Evolutionary conservation across 345 rosid species (phyloP).

Genomic region (Salix udensis): DNA sequence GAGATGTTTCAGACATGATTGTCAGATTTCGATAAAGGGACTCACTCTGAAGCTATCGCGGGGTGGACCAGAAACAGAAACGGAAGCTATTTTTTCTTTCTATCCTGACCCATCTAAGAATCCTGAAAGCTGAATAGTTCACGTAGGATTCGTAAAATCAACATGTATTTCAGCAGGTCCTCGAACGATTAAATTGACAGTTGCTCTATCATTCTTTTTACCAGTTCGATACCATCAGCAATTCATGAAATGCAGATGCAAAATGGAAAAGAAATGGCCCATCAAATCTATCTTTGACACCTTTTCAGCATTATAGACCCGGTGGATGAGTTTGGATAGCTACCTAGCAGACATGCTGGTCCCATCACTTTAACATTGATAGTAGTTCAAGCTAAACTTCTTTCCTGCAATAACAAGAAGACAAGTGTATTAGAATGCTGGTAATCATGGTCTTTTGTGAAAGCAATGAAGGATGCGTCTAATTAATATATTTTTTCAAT

Average conservation of each 20-base stretch:
- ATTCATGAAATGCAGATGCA: neutral
- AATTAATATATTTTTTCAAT: neutral
- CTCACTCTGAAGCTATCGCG: too few relatives aligned
- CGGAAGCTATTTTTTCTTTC: neutral
- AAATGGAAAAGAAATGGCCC: neutral
- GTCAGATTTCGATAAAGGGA: too few relatives aligned
- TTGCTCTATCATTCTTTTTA: neutral
- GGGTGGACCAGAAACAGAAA: neutral
- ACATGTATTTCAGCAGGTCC: neutral
- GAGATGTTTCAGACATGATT: neutral
- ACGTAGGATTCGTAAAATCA: too few relatives aligned
- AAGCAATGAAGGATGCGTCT: neutral
- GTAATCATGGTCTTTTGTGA: neutral
- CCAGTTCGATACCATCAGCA: neutral
- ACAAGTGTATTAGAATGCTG: conserved; percentile 10
- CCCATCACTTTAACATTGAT: conserved; percentile 1
- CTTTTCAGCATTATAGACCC: neutral
- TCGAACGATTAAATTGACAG: neutral
- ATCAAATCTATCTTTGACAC: neutral
- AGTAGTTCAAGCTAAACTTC: conserved; percentile 25
- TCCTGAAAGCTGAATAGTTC: neutral
- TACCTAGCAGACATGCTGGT: conserved; percentile 17
- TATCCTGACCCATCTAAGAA: neutral
- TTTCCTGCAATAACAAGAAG: conserved; percentile 39
- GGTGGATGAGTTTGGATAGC: neutral